Evolutionary conservation across 805 yeast species (phyloP), one percentile per base, ranked within the genome.

Genomic region (Wickerhamia fluorescens): DNA sequence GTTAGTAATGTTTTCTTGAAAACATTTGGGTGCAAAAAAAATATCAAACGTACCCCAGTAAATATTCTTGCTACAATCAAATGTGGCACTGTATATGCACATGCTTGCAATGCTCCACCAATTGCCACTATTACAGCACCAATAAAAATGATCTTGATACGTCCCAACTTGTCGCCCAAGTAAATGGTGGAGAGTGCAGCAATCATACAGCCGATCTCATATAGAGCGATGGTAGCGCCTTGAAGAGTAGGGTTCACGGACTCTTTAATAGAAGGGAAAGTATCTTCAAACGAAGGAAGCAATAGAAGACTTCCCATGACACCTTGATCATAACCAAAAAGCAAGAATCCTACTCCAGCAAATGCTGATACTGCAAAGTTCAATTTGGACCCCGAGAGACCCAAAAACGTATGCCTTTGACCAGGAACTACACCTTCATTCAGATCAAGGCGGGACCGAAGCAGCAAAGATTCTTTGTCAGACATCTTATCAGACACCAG

Each of bases 251-350:
- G 34, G 11, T 40, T 36, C 18, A 41, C 34, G 11, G 34, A 19
- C 12, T 29, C 25, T 9, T 44, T 41, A 12, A 46, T 45, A n/a
- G 37, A 29, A 1, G 42, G 31, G 33, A 43, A 46, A 6, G 41
- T 35, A 16, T 42, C 27, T 16, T 35, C 36, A 21, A 46, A 46
- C 9, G 46, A 35, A 19, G 36, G 36, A 12, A 46, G 27, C 3
- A 50, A 45, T 29, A 46, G 40, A 26, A 46, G 44, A 20, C 45
- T 37, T 5, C 51, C 54, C 63, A 63, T 61, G 34, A 63, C 53
- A 25, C 68, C 69, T 35, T 61, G 68, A 37, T 63, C 69, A 34
- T 58, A 60, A 15, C 69, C 69, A 31, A 61, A 58, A 36, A 61
- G 53, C 30, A 60, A 56, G 27, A 61, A 36, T 5, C 39, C 39